Conservation (phyloP, 768 basidiomycete genomes). For the Leccinum obscurum region DNA sequence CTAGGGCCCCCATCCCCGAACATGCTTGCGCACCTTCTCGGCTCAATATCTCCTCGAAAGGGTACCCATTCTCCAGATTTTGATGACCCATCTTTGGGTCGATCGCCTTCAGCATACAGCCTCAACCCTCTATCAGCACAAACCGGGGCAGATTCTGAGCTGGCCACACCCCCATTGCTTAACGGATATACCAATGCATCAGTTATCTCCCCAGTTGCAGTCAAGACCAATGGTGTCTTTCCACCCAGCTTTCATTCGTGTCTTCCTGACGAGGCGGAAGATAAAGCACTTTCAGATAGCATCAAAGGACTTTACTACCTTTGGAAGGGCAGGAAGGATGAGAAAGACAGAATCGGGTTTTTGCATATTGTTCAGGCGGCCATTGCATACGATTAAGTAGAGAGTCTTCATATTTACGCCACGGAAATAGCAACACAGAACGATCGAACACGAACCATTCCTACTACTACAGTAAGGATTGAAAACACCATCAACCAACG, state of each 20-base stretch:
- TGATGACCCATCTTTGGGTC: constrained; percentile 11
- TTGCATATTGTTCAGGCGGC: constrained; percentile 37
- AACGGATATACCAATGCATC: constrained; percentile 12
- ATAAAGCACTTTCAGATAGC: constrained; percentile 49
- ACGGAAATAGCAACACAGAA: constrained; percentile 1
- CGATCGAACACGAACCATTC: background rate
- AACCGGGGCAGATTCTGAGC: constrained; percentile 24
- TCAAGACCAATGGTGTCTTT: constrained; percentile 16
- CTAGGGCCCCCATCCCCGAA: constrained; percentile 29
- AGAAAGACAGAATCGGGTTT: constrained; percentile 31
- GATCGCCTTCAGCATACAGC: constrained; percentile 8
- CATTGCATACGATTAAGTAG: constrained; percentile 18
- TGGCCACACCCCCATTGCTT: constrained; percentile 25
- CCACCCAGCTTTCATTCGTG: constrained; percentile 2
- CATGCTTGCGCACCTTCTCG: constrained; percentile 28
- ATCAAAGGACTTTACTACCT: constrained; percentile 58
- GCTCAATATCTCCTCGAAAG: constrained; percentile 25
- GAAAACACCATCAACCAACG: background rate
- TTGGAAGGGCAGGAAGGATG: constrained; percentile 47
- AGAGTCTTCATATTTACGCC: constrained; percentile 1
- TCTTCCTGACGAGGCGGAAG: constrained; percentile 20
- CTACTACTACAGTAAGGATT: background rate
- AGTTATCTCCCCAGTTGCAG: constrained; percentile 14
- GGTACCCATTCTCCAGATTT: constrained; percentile 14
- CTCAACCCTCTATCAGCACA: constrained; percentile 14